These are phyloP conservation scores for Fonsecaea pugnacius DNA, from an alignment of 2,329 filamentous ascomycete species.

Conservation along the genomic window DNA sequence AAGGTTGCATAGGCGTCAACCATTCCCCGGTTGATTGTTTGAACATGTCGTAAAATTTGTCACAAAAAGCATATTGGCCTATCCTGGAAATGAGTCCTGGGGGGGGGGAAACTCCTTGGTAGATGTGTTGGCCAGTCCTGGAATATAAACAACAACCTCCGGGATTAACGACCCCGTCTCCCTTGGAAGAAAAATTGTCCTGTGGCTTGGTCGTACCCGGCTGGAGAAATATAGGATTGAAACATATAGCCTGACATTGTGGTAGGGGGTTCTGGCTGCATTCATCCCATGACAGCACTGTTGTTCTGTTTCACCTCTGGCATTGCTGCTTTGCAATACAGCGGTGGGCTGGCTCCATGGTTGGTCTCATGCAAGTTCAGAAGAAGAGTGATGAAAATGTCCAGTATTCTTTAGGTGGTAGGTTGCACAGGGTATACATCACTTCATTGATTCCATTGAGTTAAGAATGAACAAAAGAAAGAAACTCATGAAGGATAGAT, in stretches of 20 bases:
- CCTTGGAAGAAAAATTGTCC: constrained; percentile 10
- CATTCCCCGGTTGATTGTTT: neutral
- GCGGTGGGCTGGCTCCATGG: constrained; percentile 24
- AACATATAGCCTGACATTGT: neutral
- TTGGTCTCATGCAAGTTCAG: constrained; percentile 18
- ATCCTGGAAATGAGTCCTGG: constrained; percentile 1
- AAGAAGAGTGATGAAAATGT: constrained; percentile 13
- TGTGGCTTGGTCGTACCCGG: constrained; percentile 24
- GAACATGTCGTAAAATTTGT: neutral
- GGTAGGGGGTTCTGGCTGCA: neutral
- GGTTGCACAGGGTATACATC: constrained; percentile 24
- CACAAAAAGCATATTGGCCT: constrained; percentile 6
- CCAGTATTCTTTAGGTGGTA: constrained; percentile 7
- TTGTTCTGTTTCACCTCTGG: constrained; percentile 25
- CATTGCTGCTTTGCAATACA: constrained; percentile 9
- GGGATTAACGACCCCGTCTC: constrained; percentile 1
- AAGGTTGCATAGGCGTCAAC: neutral
- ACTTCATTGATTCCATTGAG: constrained; percentile 18
- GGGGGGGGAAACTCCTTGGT: neutral
- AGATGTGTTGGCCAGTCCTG: constrained; percentile 20
- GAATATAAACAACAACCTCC: constrained; percentile 13
- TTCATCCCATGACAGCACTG: constrained; percentile 7
- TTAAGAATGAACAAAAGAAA: constrained; percentile 19
- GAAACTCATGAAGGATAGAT: constrained; percentile 24
- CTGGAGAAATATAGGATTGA: neutral